Percentiles rank a stretch among this genome's conserved stretches.
phyloP scores from a whole-genome alignment of 306 rosid genomes.

The Begonia fuchsioides region DNA sequence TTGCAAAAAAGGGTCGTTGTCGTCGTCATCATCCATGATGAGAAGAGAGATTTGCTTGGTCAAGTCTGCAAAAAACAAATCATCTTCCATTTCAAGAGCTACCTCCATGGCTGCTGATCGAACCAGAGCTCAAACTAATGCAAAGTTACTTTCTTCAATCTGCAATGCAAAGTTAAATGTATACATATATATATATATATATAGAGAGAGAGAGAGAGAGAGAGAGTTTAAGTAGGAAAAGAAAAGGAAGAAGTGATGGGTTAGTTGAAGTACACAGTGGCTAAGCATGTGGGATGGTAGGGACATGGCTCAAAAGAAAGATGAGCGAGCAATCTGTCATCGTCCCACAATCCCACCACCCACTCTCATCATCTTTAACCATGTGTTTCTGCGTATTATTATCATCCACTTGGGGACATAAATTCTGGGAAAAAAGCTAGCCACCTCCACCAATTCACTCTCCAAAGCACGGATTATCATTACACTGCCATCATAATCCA shows the following conservation, averaged over 20 bases:
- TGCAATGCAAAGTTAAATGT: conserved; percentile 11
- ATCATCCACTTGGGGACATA: conserved; percentile 30
- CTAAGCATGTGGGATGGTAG: conserved; percentile 69
- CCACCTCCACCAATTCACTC: conserved; percentile 29
- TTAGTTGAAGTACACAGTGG: conserved; percentile 12
- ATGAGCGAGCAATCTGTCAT: conserved; percentile 57
- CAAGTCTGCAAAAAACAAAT: conserved; percentile 59
- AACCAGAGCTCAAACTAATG: background rate
- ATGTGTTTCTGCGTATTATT: conserved; percentile 38
- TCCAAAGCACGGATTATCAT: too few relatives aligned
- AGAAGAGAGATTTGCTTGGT: conserved; percentile 67
- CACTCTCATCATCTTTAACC: conserved; percentile 34
- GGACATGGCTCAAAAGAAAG: conserved; percentile 28
- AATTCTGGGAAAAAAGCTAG: conserved; percentile 34
- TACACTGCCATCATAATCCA: conserved; percentile 4
- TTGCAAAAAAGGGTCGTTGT: conserved; percentile 34
- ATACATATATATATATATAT: too few relatives aligned
- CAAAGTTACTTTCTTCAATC: background rate
- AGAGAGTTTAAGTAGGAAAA: conserved; percentile 21
- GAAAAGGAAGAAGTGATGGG: conserved; percentile 6
- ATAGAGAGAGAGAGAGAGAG: too few relatives aligned
- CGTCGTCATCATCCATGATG: conserved; percentile 81
- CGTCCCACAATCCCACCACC: conserved; percentile 14
- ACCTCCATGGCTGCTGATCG: conserved; percentile 8
- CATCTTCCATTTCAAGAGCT: conserved; percentile 12